Evolutionary conservation across 164 flowering plant species (phyloP), one percentile per base, ranked within the genome.

Genomic region (Tetrastigma voinierianum): DNA sequence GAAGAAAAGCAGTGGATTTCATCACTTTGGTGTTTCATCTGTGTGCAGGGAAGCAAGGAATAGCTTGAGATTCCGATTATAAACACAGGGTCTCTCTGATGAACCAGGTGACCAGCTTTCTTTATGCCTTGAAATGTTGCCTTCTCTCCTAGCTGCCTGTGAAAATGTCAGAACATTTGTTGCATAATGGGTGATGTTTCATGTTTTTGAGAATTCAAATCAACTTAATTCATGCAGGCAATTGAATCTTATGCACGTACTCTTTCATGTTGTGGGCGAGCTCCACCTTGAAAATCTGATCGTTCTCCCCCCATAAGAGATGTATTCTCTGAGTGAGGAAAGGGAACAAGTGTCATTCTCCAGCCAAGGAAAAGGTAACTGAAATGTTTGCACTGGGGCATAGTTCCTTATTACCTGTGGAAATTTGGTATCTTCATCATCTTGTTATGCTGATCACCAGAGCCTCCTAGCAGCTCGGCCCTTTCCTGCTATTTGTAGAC

Each of bases 31-130:
- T 9, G 62, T 51, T 55, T 11, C 78, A 24, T 70, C 80, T 49
- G 57, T 40, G 2, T 77, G 67, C 47, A 83, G 66, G 21, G 90
- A 82, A 62, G 90, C 83, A 53, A 92, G 93, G 75, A 87, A 85
- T 51, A 76, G 73, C 80, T 89, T 92, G 57, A 95, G 95, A 70
- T 70, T 67, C 46, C 85, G 79, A 74, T 85, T 93, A 74, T 88
- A 95, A 67, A 78, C 87, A 51, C 96, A 90, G 19, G 99, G 99
- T 18, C 98, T 72, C 74, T 96, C 99, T 15, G 77, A 70, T 89
- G 99, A 74, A 84, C 97, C 73, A 95, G 82, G 72, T 96, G 99
- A 53, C 99, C 99, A 7, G 87, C 96, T 63, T 90, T 89, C 82
- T 78, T 67, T 76, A 96, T 90, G 56, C 83, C 73, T 62, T 87